Percentiles rank a stretch among this genome's conserved stretches.
These are phyloP conservation scores for Endotrypanum monterogeii DNA, from an alignment of 208 protist genomes.

Conservation along the genomic window DNA sequence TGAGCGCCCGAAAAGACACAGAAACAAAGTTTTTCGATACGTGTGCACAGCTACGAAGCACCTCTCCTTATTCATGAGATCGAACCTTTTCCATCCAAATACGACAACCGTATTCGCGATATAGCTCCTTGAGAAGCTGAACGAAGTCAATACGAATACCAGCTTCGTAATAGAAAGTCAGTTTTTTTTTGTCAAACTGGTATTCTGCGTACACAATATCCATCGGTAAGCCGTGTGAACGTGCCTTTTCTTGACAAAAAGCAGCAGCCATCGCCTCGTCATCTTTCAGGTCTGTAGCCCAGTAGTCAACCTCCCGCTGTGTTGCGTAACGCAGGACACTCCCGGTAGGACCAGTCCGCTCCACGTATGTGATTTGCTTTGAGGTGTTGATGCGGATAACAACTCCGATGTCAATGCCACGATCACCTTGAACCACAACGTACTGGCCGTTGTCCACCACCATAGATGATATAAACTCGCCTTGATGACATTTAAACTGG, in stretches of 20 bases:
- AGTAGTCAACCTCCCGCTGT: conserved; percentile 87
- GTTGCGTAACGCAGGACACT: conserved; percentile 78
- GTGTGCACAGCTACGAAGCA: not conserved
- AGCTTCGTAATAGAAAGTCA: conserved; percentile 91
- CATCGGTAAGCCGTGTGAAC: conserved; percentile 71
- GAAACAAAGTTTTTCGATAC: no score
- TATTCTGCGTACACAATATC: conserved; percentile 86
- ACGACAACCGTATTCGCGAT: conserved; percentile 86
- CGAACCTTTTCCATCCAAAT: conserved; percentile 92
- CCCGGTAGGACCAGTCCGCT: conserved; percentile 52
- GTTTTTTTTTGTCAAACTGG: conserved; percentile 94
- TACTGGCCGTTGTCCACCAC: conserved; percentile 73
- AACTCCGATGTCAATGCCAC: conserved; percentile 90
- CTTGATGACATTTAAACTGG: conserved; percentile 90
- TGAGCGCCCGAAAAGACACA: no score
- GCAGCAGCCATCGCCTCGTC: conserved; percentile 71
- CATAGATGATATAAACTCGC: conserved; percentile 67
- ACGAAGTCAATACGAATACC: conserved; percentile 80
- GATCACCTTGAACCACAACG: conserved; percentile 87
- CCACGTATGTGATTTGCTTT: conserved; percentile 50
- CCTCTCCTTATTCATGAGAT: conserved; percentile 18
- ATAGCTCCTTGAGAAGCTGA: conserved; percentile 80
- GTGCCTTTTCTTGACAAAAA: conserved; percentile 68
- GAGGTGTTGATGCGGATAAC: conserved; percentile 75
- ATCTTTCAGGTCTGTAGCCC: conserved; percentile 80